phyloP scores from a whole-genome alignment of 352 stramenopile genomes.

The Pythium guiyangense region DNA sequence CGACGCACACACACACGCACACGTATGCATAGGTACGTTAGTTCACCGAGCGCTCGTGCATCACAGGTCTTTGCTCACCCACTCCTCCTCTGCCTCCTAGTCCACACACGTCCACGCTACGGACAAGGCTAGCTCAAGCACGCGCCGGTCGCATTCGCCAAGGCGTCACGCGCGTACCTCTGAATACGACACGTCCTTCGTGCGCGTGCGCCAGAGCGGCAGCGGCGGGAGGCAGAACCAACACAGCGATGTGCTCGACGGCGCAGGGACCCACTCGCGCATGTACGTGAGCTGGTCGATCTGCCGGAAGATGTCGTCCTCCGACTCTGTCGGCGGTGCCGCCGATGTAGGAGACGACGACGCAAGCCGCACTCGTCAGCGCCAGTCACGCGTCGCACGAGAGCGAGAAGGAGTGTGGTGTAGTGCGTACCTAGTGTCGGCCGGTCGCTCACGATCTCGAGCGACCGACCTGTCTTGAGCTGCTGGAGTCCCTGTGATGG shows the following conservation, averaged over 20 bases:
- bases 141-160: background rate
- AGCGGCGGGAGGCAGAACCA: slow-evolving; percentile 18
- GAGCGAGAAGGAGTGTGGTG: background rate
- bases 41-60: too few species aligned
- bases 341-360: background rate
- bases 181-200: background rate
- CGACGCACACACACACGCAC: too few species aligned
- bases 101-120: too few species aligned
- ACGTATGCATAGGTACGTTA: too few species aligned
- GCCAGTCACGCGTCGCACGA: background rate
- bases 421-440: slow-evolving; percentile 33
- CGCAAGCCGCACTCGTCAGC: background rate
- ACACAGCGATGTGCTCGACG: slow-evolving; percentile 29
- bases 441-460: slow-evolving; percentile 40
- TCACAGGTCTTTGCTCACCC: too few species aligned
- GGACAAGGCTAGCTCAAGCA: too few species aligned
- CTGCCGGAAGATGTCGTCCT: slow-evolving; percentile 71
- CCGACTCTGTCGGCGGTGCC: slow-evolving; percentile 32
- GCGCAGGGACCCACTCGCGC: slow-evolving; percentile 44
- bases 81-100: too few species aligned
- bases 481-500: slow-evolving; percentile 35
- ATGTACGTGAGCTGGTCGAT: slow-evolving; percentile 58
- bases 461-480: slow-evolving; percentile 38
- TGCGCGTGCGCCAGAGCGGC: background rate
- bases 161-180: background rate